phyloP scores from a whole-genome alignment of 164 flowering plant genomes.

The Vitis cinerea region DNA sequence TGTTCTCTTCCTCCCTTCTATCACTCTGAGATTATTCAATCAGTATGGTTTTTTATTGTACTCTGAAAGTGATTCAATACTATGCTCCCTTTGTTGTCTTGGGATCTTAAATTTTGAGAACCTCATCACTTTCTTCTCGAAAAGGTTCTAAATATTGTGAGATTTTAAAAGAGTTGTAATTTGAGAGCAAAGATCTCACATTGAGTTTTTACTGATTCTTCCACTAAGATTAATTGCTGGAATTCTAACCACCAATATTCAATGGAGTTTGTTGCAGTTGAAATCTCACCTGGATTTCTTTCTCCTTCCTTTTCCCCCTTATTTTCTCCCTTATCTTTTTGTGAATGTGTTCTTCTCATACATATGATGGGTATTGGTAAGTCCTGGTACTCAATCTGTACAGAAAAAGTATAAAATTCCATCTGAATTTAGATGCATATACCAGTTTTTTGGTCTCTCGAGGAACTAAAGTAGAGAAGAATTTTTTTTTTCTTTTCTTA shows the following conservation, averaged over 20 bases:
- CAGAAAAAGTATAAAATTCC: not conserved
- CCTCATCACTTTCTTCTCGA: not conserved
- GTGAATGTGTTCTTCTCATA: too few species aligned
- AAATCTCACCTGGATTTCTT: too few species aligned
- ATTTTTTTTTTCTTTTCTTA: not conserved
- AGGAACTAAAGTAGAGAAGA: not conserved
- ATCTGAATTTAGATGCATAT: not conserved
- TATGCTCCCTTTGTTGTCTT: not conserved
- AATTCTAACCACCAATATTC: too few species aligned
- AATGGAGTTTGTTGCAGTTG: too few species aligned
- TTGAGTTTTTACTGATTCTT: conserved; percentile 10
- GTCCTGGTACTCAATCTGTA: too few species aligned
- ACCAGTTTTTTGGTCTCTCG: not conserved
- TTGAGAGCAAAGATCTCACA: conserved; percentile 11
- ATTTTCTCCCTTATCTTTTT: too few species aligned
- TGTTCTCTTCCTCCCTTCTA: not conserved
- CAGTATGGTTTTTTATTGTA: not conserved
- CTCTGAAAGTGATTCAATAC: not conserved
- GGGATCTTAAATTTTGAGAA: not conserved
- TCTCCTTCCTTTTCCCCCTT: too few species aligned
- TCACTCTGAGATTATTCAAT: not conserved
- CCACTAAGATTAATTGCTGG: not conserved
- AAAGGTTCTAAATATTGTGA: not conserved
- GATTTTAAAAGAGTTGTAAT: not conserved
- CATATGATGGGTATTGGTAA: too few species aligned